phyloP scores from a whole-genome alignment of 2,329 filamentous ascomycete genomes.

The Cercospora beticola region DNA sequence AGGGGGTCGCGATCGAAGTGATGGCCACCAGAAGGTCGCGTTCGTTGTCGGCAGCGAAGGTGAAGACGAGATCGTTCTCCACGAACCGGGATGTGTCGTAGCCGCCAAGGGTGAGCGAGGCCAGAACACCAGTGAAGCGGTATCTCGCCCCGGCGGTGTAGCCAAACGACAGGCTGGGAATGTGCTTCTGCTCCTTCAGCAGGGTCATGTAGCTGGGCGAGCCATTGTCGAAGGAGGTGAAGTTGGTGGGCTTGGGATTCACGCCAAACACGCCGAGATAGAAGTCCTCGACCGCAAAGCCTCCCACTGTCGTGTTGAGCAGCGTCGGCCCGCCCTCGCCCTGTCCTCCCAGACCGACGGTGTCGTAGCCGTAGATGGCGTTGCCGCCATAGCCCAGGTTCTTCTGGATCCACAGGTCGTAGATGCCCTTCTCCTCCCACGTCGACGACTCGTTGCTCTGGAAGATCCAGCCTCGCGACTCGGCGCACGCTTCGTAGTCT shows the following conservation, averaged over 20 bases:
- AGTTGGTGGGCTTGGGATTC: constrained; percentile 52
- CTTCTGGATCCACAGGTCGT: constrained; percentile 57
- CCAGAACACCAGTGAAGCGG: constrained; percentile 44
- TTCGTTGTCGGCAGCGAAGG: constrained; percentile 56
- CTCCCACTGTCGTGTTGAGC: constrained; percentile 45
- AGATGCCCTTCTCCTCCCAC: constrained; percentile 61
- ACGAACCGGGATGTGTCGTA: constrained; percentile 65
- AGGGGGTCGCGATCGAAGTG: constrained; percentile 41
- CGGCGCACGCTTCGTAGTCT: constrained; percentile 47
- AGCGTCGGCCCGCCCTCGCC: constrained; percentile 45
- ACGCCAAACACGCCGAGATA: constrained; percentile 51
- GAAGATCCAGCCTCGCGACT: constrained; percentile 61
- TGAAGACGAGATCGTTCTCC: constrained; percentile 61
- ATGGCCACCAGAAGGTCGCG: constrained; percentile 61
- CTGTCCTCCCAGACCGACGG: constrained; percentile 42
- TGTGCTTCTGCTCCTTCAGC: constrained; percentile 58
- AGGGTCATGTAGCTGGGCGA: constrained; percentile 54
- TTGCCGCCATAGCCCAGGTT: constrained; percentile 61
- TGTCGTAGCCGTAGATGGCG: constrained; percentile 62
- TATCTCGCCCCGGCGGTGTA: constrained; percentile 76
- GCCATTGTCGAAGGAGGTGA: constrained; percentile 52
- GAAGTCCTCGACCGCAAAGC: constrained; percentile 42
- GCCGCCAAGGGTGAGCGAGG: constrained; percentile 64
- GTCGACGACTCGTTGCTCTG: constrained; percentile 54
- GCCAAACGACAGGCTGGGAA: constrained; percentile 72